Evolutionary conservation across 768 basidiomycete species (phyloP).

Genomic region (Wakefieldia striispora): DNA sequence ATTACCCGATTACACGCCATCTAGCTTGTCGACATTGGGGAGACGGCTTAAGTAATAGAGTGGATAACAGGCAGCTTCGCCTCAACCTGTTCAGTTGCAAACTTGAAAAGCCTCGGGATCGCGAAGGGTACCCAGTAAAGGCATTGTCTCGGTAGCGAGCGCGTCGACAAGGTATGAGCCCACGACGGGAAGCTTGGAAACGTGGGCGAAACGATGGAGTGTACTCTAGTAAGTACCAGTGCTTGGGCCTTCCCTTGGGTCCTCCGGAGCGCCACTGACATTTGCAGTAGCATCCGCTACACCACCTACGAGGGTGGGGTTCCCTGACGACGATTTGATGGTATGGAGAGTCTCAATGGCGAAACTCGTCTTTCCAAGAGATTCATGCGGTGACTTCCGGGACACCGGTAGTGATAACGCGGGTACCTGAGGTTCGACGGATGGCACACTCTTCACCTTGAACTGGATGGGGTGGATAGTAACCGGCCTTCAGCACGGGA

Average conservation of each 20-base stretch:
- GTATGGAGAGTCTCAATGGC: not conserved
- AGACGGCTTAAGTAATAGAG: constrained; percentile 14
- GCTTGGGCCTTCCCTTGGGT: constrained; percentile 6
- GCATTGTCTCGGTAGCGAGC: constrained; percentile 22
- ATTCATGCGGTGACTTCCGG: not conserved
- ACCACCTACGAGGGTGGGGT: not conserved
- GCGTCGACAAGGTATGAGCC: constrained; percentile 18
- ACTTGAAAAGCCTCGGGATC: constrained; percentile 25
- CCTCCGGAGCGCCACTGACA: not conserved
- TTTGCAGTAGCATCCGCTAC: not conserved
- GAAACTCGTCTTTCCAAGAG: not conserved
- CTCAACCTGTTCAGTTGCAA: constrained; percentile 15
- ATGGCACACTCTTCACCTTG: not conserved
- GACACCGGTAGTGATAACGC: not conserved
- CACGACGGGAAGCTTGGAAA: constrained; percentile 21
- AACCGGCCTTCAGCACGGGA: not conserved
- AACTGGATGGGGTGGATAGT: not conserved
- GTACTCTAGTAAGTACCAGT: constrained; percentile 9
- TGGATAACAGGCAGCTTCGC: constrained; percentile 17
- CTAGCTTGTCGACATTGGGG: constrained; percentile 19
- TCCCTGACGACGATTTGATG: not conserved
- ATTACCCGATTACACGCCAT: constrained; percentile 10
- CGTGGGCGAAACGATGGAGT: constrained; percentile 9
- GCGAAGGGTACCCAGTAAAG: constrained; percentile 21
- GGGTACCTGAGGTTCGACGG: not conserved